Evolutionary conservation across 768 basidiomycete genomes (phyloP).

Genomic region (Podaxis pistillaris): DNA sequence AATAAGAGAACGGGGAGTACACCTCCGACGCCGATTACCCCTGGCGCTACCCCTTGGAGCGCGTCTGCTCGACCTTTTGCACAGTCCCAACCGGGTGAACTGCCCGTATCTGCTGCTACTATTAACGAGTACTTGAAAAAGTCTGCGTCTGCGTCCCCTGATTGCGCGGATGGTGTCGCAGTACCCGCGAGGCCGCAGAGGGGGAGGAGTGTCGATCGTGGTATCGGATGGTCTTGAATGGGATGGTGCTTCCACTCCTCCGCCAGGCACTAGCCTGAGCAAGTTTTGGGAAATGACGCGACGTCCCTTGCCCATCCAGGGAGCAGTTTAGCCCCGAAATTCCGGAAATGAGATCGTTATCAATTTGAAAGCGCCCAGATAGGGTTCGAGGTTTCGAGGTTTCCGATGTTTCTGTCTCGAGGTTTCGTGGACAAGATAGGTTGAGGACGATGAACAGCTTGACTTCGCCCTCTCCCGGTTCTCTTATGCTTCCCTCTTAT

Average conservation of each 20-base stretch:
- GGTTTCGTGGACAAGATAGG: neutral
- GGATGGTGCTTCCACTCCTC: neutral
- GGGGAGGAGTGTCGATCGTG: constrained; percentile 22
- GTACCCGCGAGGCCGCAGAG: constrained; percentile 17
- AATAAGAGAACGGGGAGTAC: constrained; percentile 18
- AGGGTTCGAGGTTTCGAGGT: neutral
- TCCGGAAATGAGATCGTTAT: neutral
- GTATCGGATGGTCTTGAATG: constrained; percentile 11
- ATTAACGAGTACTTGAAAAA: constrained; percentile 12
- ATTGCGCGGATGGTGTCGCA: neutral
- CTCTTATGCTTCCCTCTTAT: neutral
- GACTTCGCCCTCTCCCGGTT: neutral
- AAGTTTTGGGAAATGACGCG: neutral
- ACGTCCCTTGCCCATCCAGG: neutral
- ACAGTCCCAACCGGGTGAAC: constrained; percentile 7
- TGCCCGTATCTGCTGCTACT: constrained; percentile 6
- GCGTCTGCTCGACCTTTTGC: neutral
- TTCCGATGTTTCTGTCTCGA: neutral
- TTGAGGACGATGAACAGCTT: neutral
- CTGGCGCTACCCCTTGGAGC: constrained; percentile 10
- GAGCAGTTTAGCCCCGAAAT: neutral
- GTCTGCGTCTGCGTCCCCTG: neutral
- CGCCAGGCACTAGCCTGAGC: neutral
- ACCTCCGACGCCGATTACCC: constrained; percentile 16
- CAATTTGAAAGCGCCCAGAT: neutral